Evolutionary conservation across 2,329 filamentous ascomycete species (phyloP), one percentile per base, ranked within the genome.

Genomic region (Aspergillus fijiensis): DNA sequence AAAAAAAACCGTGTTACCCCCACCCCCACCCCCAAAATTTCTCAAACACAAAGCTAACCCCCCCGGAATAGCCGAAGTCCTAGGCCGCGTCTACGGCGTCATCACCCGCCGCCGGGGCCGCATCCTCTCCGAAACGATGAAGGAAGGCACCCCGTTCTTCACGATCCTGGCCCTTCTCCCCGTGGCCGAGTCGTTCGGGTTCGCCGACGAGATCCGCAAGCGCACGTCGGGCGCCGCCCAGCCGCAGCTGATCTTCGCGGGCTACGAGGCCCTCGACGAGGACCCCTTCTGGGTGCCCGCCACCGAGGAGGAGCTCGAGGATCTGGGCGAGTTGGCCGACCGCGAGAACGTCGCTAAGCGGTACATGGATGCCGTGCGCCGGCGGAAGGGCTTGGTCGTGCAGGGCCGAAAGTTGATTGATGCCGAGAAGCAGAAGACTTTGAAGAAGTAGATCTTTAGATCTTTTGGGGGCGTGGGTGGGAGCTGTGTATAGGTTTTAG

Each of bases 211-310:
- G 77, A 98, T 99, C 79, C 87, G 95, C 60, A 98, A 98, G 79
- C 86, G 93, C 6, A 96, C 92, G 0, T 92, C 89, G 6, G 95
- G 95, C 3, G 91, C 90, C 3, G 95, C 95, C 0, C 90, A 91
- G 70, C 95, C 95, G 53, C 95, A 98, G 81, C 83, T 99, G 42
- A 89, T 96, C 62, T 99, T 98, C 73, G 86, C 91, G 7, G 95
- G 95, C 0, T 99, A 93, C 72, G 92, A 97, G 76, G 85, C 96
- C 67, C 82, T 98, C 2, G 92, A 98, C 74, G 89, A 97, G 77
- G 95, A 99, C 80, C 95, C 95, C 0, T 96, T 96, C 80, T 99
- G 95, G 95, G 92, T 96, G 51, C 95, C 95, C 1, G 92, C 92
- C 65, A 98, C 94, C 0, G 95, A 98, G 73, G 95, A 98, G 74